Evolutionary conservation across 345 rosid species (phyloP).

Genomic region (Raphanus raphanistrum): DNA sequence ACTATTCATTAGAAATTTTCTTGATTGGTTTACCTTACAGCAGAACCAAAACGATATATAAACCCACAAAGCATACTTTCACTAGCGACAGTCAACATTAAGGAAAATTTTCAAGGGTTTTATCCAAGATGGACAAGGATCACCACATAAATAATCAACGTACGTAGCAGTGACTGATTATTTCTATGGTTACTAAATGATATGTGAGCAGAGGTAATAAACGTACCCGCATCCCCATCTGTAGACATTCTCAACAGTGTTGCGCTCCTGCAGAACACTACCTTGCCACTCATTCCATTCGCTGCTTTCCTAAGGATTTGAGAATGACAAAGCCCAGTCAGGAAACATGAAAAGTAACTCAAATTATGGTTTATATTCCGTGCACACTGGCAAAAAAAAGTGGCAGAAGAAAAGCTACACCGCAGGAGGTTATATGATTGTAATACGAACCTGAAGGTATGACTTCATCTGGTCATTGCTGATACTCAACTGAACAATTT

Average conservation of each 20-base stretch:
- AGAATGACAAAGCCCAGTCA: conserved; percentile 15
- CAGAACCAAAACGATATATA: background rate
- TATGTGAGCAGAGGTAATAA: conserved; percentile 12
- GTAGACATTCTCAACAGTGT: conserved; percentile 84
- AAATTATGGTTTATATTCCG: background rate
- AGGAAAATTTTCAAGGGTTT: conserved; percentile 3
- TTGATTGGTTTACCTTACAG: background rate
- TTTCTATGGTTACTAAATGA: conserved; percentile 15
- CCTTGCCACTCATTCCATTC: conserved; percentile 94
- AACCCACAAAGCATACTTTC: background rate
- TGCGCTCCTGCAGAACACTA: conserved; percentile 82
- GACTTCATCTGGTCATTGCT: conserved; percentile 59
- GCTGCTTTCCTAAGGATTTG: conserved; percentile 60
- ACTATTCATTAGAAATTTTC: background rate
- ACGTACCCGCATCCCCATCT: conserved; percentile 96
- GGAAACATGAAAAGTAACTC: conserved; percentile 5
- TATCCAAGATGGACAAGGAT: conserved; percentile 7
- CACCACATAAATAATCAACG: background rate
- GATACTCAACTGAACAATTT: conserved; percentile 71
- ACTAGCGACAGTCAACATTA: conserved; percentile 8
- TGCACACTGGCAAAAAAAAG: background rate
- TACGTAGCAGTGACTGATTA: conserved; percentile 3
- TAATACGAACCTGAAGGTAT: conserved; percentile 69
- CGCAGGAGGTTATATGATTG: background rate
- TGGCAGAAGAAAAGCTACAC: conserved; percentile 18